Percentiles rank a stretch among this genome's conserved stretches.
phyloP scores from a whole-genome alignment of 2,329 filamentous ascomycete genomes.

The Dothistroma pini region DNA sequence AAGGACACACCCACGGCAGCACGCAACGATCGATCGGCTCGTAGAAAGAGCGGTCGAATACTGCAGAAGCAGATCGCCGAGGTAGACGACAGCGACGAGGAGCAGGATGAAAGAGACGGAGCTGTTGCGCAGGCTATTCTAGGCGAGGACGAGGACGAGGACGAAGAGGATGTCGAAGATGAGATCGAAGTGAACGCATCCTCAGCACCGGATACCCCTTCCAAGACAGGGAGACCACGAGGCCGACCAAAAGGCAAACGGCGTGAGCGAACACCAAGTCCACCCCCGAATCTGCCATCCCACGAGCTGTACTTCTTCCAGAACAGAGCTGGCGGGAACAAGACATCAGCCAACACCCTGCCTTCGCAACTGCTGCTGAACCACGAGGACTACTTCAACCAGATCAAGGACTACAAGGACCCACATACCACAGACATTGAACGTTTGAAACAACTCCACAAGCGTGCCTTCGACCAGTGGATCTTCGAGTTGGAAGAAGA shows the following conservation, averaged over 20 bases:
- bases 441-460: conserved; percentile 70
- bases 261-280: conserved; percentile 67
- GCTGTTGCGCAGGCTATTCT: conserved; percentile 28
- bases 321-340: conserved; percentile 73
- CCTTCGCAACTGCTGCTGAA: conserved; percentile 71
- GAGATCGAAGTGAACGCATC: conserved; percentile 41
- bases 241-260: conserved; percentile 53
- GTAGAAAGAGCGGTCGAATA: conserved; percentile 75
- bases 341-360: conserved; percentile 84
- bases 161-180: conserved; percentile 30
- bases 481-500: conserved; percentile 80
- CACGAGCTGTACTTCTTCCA: conserved; percentile 94
- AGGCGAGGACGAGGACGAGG: conserved; percentile 30
- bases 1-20: conserved; percentile 49
- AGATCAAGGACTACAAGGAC: conserved; percentile 62
- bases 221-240: conserved; percentile 43
- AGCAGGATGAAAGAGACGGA: conserved; percentile 50
- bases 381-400: conserved; percentile 85
- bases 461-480: conserved; percentile 86
- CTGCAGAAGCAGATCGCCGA: conserved; percentile 69
- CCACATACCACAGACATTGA: conserved; percentile 66
- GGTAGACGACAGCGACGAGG: conserved; percentile 65
- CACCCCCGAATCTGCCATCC: conserved; percentile 74
- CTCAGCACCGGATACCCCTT: conserved; percentile 41
- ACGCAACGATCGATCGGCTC: conserved; percentile 77